phyloP scores from a whole-genome alignment of 177 flowering plant species.

The Vitis hybrid region DNA sequence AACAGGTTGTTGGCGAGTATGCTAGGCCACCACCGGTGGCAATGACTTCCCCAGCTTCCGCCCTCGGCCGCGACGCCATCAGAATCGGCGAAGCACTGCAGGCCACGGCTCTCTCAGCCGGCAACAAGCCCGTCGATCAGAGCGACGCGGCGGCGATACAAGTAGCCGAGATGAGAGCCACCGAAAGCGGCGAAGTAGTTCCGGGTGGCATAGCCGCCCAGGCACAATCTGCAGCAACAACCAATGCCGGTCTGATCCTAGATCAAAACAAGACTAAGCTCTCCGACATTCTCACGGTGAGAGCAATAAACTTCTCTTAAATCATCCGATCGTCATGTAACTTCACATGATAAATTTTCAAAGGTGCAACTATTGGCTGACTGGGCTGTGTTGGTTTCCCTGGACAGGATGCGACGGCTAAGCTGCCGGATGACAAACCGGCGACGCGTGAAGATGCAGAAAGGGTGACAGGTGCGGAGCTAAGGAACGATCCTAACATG shows the following conservation, averaged over 20 bases:
- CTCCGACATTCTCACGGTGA: conserved; percentile 49
- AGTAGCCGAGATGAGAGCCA: conserved; percentile 69
- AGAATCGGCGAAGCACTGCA: conserved; percentile 74
- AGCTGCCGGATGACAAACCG: conserved; percentile 44
- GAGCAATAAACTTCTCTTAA: no score
- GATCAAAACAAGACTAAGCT: conserved; percentile 46
- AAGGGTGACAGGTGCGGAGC: conserved; percentile 53
- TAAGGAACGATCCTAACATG: conserved; percentile 46
- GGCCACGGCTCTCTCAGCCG: conserved; percentile 49
- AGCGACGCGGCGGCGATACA: conserved; percentile 77
- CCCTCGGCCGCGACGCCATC: conserved; percentile 26
- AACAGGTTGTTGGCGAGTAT: conserved; percentile 33
- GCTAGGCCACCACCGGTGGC: conserved; percentile 6
- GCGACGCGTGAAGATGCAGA: conserved; percentile 59
- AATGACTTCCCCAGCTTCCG: conserved; percentile 12
- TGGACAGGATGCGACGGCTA: conserved; percentile 46
- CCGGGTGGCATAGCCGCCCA: conserved; percentile 57
- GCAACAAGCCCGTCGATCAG: conserved; percentile 56
- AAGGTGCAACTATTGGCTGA: neutral
- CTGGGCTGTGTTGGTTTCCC: neutral
- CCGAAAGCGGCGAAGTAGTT: conserved; percentile 20
- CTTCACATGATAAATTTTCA: no score
- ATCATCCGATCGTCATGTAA: no score
- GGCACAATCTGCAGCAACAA: conserved; percentile 54
- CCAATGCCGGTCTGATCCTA: conserved; percentile 21